phyloP scores from a whole-genome alignment of 1,284 basidiomycete genomes.

The Gomphus bonarii region DNA sequence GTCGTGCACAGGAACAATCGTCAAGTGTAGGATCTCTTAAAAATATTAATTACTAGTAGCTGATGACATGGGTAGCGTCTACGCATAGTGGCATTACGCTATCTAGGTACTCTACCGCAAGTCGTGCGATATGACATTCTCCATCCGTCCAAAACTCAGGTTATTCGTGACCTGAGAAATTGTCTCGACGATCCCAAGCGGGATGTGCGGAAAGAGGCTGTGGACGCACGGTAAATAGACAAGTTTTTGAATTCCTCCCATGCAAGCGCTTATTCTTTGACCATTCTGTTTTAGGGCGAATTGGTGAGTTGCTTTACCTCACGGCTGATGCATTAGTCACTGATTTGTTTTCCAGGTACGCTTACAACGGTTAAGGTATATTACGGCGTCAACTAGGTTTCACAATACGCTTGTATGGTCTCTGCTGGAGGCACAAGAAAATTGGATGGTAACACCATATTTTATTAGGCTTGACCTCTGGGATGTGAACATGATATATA shows the following conservation, averaged over 20 bases:
- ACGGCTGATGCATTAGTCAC: neutral
- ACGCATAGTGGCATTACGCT: constrained; percentile 65
- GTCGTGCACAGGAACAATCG: constrained; percentile 33
- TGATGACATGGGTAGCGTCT: constrained; percentile 40
- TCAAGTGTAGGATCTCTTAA: constrained; percentile 37
- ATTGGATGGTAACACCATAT: too few relatives aligned
- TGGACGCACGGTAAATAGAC: constrained; percentile 56
- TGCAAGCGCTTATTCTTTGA: neutral
- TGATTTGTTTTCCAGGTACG: neutral
- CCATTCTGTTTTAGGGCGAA: neutral
- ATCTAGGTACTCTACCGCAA: constrained; percentile 62
- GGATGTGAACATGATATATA: too few relatives aligned
- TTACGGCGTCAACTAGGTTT: neutral
- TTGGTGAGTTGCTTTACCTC: constrained; percentile 1
- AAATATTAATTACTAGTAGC: neutral
- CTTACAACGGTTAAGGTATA: neutral
- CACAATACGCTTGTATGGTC: too few relatives aligned
- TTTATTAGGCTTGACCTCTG: too few relatives aligned
- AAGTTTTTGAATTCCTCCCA: neutral
- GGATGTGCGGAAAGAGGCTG: constrained; percentile 75
- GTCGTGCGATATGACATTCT: constrained; percentile 72
- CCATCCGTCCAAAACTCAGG: constrained; percentile 60
- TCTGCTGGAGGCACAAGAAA: too few relatives aligned
- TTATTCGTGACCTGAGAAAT: constrained; percentile 66
- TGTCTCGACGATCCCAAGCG: constrained; percentile 80